Percentiles rank a stretch among this genome's conserved stretches.
These are phyloP conservation scores for Suillus lakei DNA, from an alignment of 768 basidiomycete species.

Conservation along the genomic window DNA sequence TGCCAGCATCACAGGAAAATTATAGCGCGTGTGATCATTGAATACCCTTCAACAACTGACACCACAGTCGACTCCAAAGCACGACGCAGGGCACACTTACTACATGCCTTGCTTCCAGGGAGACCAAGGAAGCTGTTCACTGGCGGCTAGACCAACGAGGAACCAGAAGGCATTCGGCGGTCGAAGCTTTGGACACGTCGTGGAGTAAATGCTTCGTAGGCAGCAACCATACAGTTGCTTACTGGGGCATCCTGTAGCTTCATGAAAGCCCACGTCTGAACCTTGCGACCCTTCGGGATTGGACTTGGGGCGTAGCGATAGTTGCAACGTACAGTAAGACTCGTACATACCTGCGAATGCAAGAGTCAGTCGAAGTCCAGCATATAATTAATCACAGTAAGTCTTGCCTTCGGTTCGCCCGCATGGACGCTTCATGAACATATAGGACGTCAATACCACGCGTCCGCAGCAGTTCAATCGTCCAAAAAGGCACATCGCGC, in stretches of 20 bases:
- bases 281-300: neutral
- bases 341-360: neutral
- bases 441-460: neutral
- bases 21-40: neutral
- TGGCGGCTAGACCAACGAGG: neutral
- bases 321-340: neutral
- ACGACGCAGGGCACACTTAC: neutral
- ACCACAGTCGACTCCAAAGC: neutral
- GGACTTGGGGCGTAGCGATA: neutral
- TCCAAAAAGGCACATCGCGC: too few relatives aligned
- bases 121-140: neutral
- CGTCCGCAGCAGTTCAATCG: neutral
- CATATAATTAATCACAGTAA: neutral
- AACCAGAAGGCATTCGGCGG: neutral
- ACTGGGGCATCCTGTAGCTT: too few relatives aligned
- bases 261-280: too few relatives aligned
- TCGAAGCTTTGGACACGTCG: neutral
- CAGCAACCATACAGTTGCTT: too few relatives aligned
- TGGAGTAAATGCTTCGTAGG: neutral
- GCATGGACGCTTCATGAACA: neutral
- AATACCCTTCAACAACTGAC: neutral
- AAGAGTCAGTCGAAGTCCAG: neutral
- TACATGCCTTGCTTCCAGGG: neutral
- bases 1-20: neutral
- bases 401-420: neutral